Conservation (phyloP, 169 alveolate species). For the Plasmodium gonderi region DNA sequence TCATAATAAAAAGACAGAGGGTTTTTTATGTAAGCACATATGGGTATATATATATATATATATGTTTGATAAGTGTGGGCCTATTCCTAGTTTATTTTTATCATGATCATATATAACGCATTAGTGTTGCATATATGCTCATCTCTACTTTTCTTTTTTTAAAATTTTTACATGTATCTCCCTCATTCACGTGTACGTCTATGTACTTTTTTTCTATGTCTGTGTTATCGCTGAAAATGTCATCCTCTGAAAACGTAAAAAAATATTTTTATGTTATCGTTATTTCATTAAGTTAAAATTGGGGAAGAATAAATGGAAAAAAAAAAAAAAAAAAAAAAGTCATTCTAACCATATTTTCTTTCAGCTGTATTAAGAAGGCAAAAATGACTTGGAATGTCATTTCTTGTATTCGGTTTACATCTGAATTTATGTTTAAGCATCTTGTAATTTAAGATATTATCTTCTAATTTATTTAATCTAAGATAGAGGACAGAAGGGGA, state of each 20-base stretch:
- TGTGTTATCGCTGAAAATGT: slow-evolving; percentile 30
- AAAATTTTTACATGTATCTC: slow-evolving; percentile 64
- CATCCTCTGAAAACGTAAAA: slow-evolving; percentile 45
- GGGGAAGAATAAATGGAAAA: slow-evolving; percentile 6
- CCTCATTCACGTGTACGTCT: slow-evolving; percentile 58
- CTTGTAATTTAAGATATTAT: slow-evolving; percentile 62
- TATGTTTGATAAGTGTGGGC: neutral
- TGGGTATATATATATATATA: neutral
- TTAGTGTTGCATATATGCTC: neutral
- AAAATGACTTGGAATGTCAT: slow-evolving; percentile 69
- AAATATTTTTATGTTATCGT: slow-evolving; percentile 10
- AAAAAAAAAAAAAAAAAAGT: slow-evolving; percentile 9
- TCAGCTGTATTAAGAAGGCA: slow-evolving; percentile 54
- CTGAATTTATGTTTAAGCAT: slow-evolving; percentile 24
- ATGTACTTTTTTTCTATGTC: slow-evolving; percentile 49
- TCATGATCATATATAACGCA: slow-evolving; percentile 9
- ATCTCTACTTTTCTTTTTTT: too few species aligned
- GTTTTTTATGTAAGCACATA: neutral
- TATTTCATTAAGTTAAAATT: neutral
- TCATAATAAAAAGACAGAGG: neutral
- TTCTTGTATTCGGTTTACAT: slow-evolving; percentile 11
- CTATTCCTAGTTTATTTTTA: neutral
- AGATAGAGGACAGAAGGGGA: neutral
- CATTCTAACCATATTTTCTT: slow-evolving; percentile 29
- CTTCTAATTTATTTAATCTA: slow-evolving; percentile 48